Evolutionary conservation across 768 basidiomycete species (phyloP), one percentile per base, ranked within the genome.

Genomic region (Trametes elegans): DNA sequence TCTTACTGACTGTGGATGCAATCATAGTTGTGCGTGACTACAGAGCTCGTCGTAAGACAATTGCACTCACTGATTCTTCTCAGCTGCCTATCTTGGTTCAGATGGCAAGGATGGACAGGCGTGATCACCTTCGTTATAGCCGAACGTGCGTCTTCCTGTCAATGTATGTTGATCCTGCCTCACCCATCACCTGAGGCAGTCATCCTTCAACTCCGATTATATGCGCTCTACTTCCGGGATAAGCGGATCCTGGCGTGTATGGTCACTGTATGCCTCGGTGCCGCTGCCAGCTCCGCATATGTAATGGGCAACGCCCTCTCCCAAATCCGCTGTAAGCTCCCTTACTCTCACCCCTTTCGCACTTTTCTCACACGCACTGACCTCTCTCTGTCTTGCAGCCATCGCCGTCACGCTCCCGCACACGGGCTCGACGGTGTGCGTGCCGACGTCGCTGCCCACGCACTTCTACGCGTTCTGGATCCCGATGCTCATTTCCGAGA

Each of bases 61-160:
- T 5, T 18, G 2, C 8, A 27, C 8, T n/a, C 34, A 24, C 16
- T 4, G 19, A 29, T 27, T 13, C n/a, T 35, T 24, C 4, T 10
- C 38, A 38, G 60, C 53, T 34, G 81, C 62, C 60, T 68, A 10
- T 59, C 50, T 14, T 82, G 79, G 69, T 81, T 80, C 59, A 71
- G 68, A 58, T 84, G 83, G 82, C 81, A 84, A 74, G 82, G 82
- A 19, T 81, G 79, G 74, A 82, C 82, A 1, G 82, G 82, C 9
- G 61, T 84, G 26, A 66, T 80, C 34, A 72, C 76, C 32, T 79
- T 76, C 65, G 74, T 82, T 65, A 70, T 83, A 34, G 78, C 81
- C 21, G 79, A 85, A 74, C 67, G 83, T 83, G 40, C 26, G 75
- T 62, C 14, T 23, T 36, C 42, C 13, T n/a, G n/a, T n/a, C n/a